Evolutionary conservation across 352 stramenopile species (phyloP).

Genomic region (Globisporangium emineosum): DNA sequence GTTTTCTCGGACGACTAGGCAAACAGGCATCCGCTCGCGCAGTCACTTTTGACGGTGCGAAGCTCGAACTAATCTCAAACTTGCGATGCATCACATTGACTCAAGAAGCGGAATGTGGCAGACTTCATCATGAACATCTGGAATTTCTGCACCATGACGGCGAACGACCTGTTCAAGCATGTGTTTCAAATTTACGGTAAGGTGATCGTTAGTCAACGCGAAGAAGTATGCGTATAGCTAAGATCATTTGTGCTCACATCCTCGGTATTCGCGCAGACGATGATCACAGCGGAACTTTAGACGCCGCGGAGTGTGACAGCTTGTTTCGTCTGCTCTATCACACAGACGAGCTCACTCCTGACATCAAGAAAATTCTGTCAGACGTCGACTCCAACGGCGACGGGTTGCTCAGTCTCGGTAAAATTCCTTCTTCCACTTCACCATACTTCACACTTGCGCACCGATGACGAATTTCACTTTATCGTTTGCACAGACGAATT

Average conservation of each 20-base stretch:
- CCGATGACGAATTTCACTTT: not conserved
- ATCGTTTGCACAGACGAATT: constrained; percentile 33
- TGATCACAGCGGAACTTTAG: constrained; percentile 39
- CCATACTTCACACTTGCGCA: not conserved
- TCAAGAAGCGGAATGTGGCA: not conserved
- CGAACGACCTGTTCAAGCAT: constrained; percentile 30
- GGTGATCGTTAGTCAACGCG: not conserved
- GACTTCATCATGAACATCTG: constrained; percentile 59
- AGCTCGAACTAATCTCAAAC: not conserved
- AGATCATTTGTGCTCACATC: not conserved
- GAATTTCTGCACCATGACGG: constrained; percentile 58
- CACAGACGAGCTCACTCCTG: constrained; percentile 32
- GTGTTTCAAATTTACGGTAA: constrained; percentile 51
- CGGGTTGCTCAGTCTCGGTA: constrained; percentile 29
- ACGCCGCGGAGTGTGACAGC: constrained; percentile 45
- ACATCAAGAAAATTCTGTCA: constrained; percentile 31
- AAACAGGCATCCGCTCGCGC: constrained; percentile 34
- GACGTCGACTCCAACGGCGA: constrained; percentile 32
- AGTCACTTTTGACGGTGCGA: constrained; percentile 42
- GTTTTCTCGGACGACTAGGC: constrained; percentile 13
- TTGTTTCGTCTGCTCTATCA: constrained; percentile 52
- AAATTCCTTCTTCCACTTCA: not conserved
- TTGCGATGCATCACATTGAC: not conserved
- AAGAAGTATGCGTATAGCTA: not conserved
- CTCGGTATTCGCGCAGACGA: constrained; percentile 25